Evolutionary conservation across 345 rosid species (phyloP), one percentile per base, ranked within the genome.

Genomic region (Populus pruinosa): DNA sequence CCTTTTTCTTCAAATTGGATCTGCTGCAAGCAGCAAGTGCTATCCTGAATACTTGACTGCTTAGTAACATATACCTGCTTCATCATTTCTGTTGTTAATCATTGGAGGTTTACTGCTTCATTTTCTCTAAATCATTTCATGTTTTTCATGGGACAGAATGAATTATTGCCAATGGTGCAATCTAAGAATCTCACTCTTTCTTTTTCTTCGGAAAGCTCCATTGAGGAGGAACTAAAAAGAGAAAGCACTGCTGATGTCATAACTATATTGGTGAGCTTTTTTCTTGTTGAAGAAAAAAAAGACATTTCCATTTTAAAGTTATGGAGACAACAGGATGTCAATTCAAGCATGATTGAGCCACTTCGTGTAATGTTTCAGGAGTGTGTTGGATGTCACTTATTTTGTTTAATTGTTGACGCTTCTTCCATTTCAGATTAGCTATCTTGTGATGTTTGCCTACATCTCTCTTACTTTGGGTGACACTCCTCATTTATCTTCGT

Each of bases 401-500:
- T 4, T 56, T 21, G 13, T 25, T 33, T 56, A 56, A 56, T 25
- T 56, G 4, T 56, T 56, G 63, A n/a, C 1, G 63, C 80, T 72
- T 50, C 20, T 72, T 78, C 72, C 68, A 49, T 83, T 83, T 80
- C 94, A 95, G 99, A 92, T 95, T 85, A 93, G 99, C 88, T 95
- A 95, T 86, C 91, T 95, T 78, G 99, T 95, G 83, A 95, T 95
- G 99, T 95, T 95, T 86, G 97, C 92, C 59, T 95, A 95, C 86
- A 93, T 95, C 78, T 93, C 99, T 76, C 92, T 95, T 77, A 85
- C 97, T 67, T 84, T 95, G 69, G 99, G 99, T 36, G 92, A 90
- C 76, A 75, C 97, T 63, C 97, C 91, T 78, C 92, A 77, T 65
- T 71, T 90, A 67, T 83, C 91, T 70, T 87, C 91, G 27, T 92